Evolutionary conservation across 1,284 basidiomycete species (phyloP).

Genomic region (Trametes pubescens): DNA sequence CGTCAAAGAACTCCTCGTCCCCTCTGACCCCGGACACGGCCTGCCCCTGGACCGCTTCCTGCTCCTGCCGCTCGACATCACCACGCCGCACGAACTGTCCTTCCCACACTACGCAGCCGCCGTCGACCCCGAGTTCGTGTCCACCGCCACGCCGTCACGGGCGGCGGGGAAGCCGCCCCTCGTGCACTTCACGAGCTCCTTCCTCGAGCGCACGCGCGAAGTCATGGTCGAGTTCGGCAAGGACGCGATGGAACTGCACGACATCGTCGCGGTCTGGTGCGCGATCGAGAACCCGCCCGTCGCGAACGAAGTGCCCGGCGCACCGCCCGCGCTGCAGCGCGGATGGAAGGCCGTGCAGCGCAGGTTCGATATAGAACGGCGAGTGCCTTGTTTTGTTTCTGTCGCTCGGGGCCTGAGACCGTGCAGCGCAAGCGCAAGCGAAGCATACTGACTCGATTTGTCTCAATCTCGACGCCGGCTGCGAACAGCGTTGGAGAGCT

Average conservation of each 20-base stretch:
- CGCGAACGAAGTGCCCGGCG: constrained; percentile 32
- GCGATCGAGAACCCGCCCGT: constrained; percentile 72
- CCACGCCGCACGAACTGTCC: constrained; percentile 79
- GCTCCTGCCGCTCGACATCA: constrained; percentile 84
- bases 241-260: constrained; percentile 88
- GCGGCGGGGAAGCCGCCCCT: constrained; percentile 60
- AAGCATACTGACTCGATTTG: neutral
- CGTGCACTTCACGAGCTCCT: constrained; percentile 79
- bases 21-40: constrained; percentile 46
- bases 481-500: constrained; percentile 53
- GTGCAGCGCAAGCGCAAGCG: too few species aligned
- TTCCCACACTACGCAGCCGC: constrained; percentile 67
- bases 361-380: constrained; percentile 74
- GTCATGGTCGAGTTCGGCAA: constrained; percentile 77
- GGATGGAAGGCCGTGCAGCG: constrained; percentile 65
- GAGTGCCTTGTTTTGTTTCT: constrained; percentile 15
- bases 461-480: neutral
- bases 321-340: constrained; percentile 43
- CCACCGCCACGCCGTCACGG: constrained; percentile 54
- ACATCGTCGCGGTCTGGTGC: constrained; percentile 85
- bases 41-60: constrained; percentile 73
- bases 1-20: constrained; percentile 68
- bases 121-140: constrained; percentile 65
- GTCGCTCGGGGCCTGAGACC: neutral
- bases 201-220: constrained; percentile 79